phyloP scores from a whole-genome alignment of 1,284 basidiomycete species.

The Sanghuangporus baumii region DNA sequence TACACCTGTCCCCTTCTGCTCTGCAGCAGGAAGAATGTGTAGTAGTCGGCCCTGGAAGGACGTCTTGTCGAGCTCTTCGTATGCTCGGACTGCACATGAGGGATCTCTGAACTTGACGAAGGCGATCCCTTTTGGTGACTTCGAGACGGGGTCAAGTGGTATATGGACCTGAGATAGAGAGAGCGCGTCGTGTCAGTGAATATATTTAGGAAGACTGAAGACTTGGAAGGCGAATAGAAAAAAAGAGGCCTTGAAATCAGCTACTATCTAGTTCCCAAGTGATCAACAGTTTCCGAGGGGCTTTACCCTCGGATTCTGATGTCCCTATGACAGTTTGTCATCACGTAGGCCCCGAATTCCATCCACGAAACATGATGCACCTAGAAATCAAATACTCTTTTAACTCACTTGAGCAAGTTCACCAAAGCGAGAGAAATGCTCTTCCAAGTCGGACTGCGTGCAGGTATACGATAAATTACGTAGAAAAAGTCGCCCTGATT shows the following conservation, averaged over 20 bases:
- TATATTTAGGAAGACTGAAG: background rate
- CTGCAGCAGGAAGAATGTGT: constrained; percentile 84
- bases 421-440: constrained; percentile 71
- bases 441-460: constrained; percentile 64
- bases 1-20: constrained; percentile 44
- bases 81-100: constrained; percentile 69
- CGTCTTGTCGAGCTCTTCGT: constrained; percentile 73
- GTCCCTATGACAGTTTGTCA: constrained; percentile 54
- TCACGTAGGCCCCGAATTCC: constrained; percentile 26
- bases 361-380: background rate
- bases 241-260: constrained; percentile 22
- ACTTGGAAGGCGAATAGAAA: constrained; percentile 12
- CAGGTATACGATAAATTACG: constrained; percentile 89
- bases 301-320: constrained; percentile 38
- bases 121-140: constrained; percentile 76
- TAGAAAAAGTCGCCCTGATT: constrained; percentile 81
- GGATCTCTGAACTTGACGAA: constrained; percentile 77
- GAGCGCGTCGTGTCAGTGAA: background rate
- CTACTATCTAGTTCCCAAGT: constrained; percentile 56
- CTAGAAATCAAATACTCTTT: constrained; percentile 4
- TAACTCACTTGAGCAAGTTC: constrained; percentile 62
- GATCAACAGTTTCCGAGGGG: constrained; percentile 49
- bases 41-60: constrained; percentile 91
- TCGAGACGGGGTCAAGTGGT: constrained; percentile 64
- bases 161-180: constrained; percentile 67